Evolutionary conservation across 768 basidiomycete genomes (phyloP).

Genomic region (Tylopilus vinaceipallidus): DNA sequence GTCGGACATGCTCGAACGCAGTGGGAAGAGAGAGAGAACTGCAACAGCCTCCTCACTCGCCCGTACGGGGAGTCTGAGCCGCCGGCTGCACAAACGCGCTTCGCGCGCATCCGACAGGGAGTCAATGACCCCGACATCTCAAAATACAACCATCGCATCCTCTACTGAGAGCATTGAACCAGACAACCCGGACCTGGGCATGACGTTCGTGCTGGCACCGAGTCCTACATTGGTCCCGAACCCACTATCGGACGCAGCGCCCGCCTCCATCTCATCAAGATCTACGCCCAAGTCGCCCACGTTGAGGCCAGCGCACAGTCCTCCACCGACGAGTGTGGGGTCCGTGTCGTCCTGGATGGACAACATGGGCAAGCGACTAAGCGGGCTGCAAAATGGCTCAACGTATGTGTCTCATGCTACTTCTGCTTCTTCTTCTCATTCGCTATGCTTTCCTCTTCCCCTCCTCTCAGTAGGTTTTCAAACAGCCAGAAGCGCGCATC

Average conservation of each 20-base stretch:
- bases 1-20: not conserved
- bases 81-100: conserved; percentile 13
- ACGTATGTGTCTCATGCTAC: conserved; percentile 42
- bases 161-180: not conserved
- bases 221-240: conserved; percentile 11
- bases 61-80: conserved; percentile 17
- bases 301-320: not conserved
- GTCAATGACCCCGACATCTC: not conserved
- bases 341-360: conserved; percentile 49
- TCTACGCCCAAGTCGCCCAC: not conserved
- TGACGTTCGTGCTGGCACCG: conserved; percentile 9
- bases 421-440: not conserved
- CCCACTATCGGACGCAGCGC: not conserved
- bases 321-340: conserved; percentile 30
- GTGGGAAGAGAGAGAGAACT: not conserved
- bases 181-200: conserved; percentile 9
- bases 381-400: conserved; percentile 50
- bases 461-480: conserved; percentile 45
- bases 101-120: not conserved
- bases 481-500: conserved; percentile 71
- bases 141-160: not conserved
- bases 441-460: not conserved
- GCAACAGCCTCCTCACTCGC: conserved; percentile 7
- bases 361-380: conserved; percentile 59
- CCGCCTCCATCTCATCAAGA: not conserved